Evolutionary conservation across 2,329 filamentous ascomycete genomes (phyloP).

Genomic region (Fusarium sp.): DNA sequence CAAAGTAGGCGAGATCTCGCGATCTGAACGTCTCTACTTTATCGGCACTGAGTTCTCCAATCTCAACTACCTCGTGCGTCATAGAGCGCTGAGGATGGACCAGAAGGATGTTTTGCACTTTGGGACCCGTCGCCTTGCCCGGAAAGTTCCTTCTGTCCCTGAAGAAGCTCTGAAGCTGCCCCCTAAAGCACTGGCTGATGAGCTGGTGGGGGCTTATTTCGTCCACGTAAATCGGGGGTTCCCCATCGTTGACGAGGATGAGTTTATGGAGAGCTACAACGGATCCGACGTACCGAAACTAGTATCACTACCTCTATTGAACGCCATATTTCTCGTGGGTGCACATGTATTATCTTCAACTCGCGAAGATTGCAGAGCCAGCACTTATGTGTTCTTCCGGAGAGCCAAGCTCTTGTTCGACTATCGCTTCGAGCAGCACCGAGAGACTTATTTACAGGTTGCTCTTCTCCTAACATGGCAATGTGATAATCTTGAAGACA

Average conservation of each 20-base stretch:
- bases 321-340: constrained; percentile 64
- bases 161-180: constrained; percentile 63
- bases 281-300: constrained; percentile 58
- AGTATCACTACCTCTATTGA: constrained; percentile 61
- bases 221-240: constrained; percentile 62
- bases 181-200: constrained; percentile 60
- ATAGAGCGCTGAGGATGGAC: constrained; percentile 52
- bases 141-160: constrained; percentile 55
- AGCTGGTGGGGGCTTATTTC: constrained; percentile 64
- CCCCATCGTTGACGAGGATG: constrained; percentile 63
- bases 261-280: constrained; percentile 63
- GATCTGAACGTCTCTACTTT: constrained; percentile 62
- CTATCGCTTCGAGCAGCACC: constrained; percentile 64
- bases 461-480: constrained; percentile 68
- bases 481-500: constrained; percentile 66
- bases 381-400: constrained; percentile 62
- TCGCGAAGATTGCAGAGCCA: constrained; percentile 54
- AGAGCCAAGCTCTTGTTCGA: constrained; percentile 66
- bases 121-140: constrained; percentile 50
- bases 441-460: constrained; percentile 65
- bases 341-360: constrained; percentile 60
- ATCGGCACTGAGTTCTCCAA: constrained; percentile 68
- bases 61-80: constrained; percentile 65
- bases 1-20: constrained; percentile 59
- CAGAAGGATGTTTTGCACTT: constrained; percentile 51